phyloP scores from a whole-genome alignment of 2,329 filamentous ascomycete species.

The Xylaria arbuscula region DNA sequence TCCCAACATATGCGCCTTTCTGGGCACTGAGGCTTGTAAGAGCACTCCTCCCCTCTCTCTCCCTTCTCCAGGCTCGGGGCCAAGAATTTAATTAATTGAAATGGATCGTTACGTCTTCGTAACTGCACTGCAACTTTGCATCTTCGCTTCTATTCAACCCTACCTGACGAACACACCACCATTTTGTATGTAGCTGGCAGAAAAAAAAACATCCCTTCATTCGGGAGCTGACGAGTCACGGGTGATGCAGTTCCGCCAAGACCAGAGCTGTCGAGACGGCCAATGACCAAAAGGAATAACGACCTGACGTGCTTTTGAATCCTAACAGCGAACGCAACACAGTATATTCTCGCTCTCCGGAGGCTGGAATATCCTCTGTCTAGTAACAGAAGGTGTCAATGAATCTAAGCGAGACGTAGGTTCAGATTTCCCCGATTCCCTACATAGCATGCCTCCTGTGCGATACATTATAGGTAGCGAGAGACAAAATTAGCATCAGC shows the following conservation, averaged over 20 bases:
- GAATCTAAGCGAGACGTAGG: constrained; percentile 33
- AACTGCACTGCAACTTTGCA: constrained; percentile 32
- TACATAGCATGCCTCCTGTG: constrained; percentile 2
- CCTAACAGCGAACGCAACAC: constrained; percentile 4
- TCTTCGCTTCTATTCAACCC: constrained; percentile 30
- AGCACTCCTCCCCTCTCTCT: constrained; percentile 27
- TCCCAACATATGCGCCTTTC: constrained; percentile 30
- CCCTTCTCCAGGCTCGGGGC: constrained; percentile 28
- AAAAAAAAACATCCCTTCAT: constrained; percentile 26
- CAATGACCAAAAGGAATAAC: constrained; percentile 4
- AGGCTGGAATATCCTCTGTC: constrained; percentile 23
- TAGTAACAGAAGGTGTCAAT: constrained; percentile 29
- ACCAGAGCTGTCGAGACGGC: constrained; percentile 25
- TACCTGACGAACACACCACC: constrained; percentile 14
- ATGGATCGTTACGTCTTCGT: constrained; percentile 48
- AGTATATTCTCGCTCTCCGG: constrained; percentile 33
- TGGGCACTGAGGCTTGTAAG: constrained; percentile 33
- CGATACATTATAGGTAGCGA: neutral
- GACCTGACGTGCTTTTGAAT: constrained; percentile 25
- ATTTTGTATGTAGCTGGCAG: constrained; percentile 27
- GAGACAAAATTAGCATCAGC: constrained; percentile 23
- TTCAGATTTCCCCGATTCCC: constrained; percentile 14
- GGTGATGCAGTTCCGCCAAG: constrained; percentile 37
- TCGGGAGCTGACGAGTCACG: constrained; percentile 42
- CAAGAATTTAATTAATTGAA: constrained; percentile 46